Evolutionary conservation across 495 filamentous ascomycete genomes (phyloP).

Genomic region (Xylaria bambusicola): DNA sequence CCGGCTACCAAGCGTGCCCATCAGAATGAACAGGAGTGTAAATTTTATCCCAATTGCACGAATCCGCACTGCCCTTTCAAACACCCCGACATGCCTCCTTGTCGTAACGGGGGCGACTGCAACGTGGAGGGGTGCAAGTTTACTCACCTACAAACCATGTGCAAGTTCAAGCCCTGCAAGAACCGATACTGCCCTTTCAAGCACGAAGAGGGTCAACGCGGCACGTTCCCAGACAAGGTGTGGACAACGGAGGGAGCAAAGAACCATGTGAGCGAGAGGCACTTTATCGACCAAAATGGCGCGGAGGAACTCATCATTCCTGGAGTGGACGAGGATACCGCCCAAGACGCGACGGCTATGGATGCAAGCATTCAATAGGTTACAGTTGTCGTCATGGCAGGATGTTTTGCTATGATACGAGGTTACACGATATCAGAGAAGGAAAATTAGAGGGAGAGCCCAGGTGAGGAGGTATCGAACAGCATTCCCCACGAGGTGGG

Average conservation of each 20-base stretch:
- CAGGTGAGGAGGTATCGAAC: not conserved
- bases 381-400: not conserved
- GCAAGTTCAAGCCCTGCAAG: conserved; percentile 89
- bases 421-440: too few species aligned
- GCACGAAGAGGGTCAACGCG: conserved; percentile 86
- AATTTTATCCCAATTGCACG: conserved; percentile 91
- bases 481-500: not conserved
- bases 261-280: conserved; percentile 84
- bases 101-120: conserved; percentile 93
- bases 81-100: conserved; percentile 76
- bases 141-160: conserved; percentile 76
- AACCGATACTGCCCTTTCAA: conserved; percentile 84
- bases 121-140: conserved; percentile 83
- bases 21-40: conserved; percentile 85
- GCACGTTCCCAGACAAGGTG: conserved; percentile 82
- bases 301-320: conserved; percentile 80
- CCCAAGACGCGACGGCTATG: conserved; percentile 24
- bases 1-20: conserved; percentile 76
- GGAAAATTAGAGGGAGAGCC: too few species aligned
- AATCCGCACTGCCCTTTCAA: conserved; percentile 84
- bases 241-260: conserved; percentile 69
- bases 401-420: too few species aligned
- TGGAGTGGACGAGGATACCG: conserved; percentile 39
- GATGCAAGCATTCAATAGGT: conserved; percentile 12
- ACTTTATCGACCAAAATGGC: conserved; percentile 73